Percentiles rank a stretch among this genome's conserved stretches.
phyloP scores from a whole-genome alignment of 164 flowering plant genomes.

The Cinnamomum chago region DNA sequence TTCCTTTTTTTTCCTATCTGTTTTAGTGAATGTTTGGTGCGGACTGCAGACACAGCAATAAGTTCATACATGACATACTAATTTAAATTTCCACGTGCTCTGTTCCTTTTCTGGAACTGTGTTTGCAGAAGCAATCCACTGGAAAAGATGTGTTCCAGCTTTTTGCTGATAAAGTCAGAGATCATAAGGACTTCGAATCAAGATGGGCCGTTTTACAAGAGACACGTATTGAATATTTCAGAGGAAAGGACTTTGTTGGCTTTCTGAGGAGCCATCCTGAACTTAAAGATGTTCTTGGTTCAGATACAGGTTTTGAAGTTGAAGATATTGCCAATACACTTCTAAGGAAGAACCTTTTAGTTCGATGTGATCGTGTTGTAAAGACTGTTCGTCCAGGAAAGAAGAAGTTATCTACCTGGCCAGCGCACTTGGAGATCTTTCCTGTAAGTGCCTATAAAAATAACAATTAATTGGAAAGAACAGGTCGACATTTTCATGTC shows the following conservation, averaged over 20 bases:
- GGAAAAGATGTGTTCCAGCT: slow-evolving; percentile 81
- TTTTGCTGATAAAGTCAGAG: slow-evolving; percentile 96
- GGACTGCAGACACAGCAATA: neutral
- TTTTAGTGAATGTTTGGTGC: neutral
- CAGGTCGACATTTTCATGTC: neutral
- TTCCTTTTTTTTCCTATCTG: too few species aligned
- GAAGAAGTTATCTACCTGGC: slow-evolving; percentile 95
- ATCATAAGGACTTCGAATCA: slow-evolving; percentile 80
- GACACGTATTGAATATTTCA: slow-evolving; percentile 91
- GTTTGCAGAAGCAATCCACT: slow-evolving; percentile 64
- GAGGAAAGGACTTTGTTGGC: slow-evolving; percentile 85
- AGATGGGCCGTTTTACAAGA: slow-evolving; percentile 98
- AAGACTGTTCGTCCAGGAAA: slow-evolving; percentile 97
- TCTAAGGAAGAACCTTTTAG: slow-evolving; percentile 69
- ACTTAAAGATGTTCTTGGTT: slow-evolving; percentile 65
- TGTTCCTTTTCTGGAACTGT: neutral
- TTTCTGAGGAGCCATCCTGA: slow-evolving; percentile 80
- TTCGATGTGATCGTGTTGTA: slow-evolving; percentile 94
- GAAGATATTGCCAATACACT: slow-evolving; percentile 75
- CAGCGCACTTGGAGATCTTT: slow-evolving; percentile 91
- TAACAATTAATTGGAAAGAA: neutral
- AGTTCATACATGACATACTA: neutral
- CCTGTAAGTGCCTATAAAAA: slow-evolving; percentile 45
- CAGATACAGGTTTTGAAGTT: slow-evolving; percentile 57
- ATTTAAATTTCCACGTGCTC: neutral